Evolutionary conservation across 495 filamentous ascomycete genomes (phyloP), one percentile per base, ranked within the genome.

Genomic region (Aspergillus nanangensis): DNA sequence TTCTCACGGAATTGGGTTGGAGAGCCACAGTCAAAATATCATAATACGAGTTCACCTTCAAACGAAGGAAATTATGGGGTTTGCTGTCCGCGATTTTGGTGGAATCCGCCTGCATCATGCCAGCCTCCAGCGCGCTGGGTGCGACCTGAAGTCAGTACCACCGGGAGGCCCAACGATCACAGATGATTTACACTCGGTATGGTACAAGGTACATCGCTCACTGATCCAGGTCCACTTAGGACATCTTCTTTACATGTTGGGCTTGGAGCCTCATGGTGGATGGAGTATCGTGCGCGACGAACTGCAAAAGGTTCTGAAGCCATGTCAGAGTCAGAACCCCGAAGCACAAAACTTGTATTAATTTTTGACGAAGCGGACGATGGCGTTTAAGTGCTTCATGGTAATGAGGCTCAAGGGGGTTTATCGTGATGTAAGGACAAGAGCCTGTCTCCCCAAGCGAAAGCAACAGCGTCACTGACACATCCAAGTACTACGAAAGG

Each of bases 351-450:
- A n/a, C n/a, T 38, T 59, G 15, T 44, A 19, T 38, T 43, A 42
- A 9, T 59, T 36, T 36, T 48, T 52, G 9, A n/a, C 37, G 4
- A 41, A 50, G 25, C 44, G 53, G 8, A 56, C 44, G 9, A 60
- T 60, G 49, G 52, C 49, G 4, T 53, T 56, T 19, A 53, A 52
- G 32, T 56, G 56, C 25, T 60, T 56, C 24, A 37, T 60, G 41
- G 32, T 45, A 25, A 55, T 60, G 47, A 40, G 56, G 18, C 52
- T 56, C 47, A 41, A 48, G 15, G 43, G 53, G 9, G 50, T 52
- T 21, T 60, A 53, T 42, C 43, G 47, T 23, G 56, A 56, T 47
- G 56, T 59, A 18, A 43, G 56, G 8, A 7, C 27, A 31, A 31
- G n/a, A n/a, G n/a, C n/a, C n/a, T n/a, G n/a, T n/a, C n/a, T n/a